Evolutionary conservation across 2,329 filamentous ascomycete species (phyloP), one percentile per base, ranked within the genome.

Genomic region (Pyrenophora tritici-repentis): DNA sequence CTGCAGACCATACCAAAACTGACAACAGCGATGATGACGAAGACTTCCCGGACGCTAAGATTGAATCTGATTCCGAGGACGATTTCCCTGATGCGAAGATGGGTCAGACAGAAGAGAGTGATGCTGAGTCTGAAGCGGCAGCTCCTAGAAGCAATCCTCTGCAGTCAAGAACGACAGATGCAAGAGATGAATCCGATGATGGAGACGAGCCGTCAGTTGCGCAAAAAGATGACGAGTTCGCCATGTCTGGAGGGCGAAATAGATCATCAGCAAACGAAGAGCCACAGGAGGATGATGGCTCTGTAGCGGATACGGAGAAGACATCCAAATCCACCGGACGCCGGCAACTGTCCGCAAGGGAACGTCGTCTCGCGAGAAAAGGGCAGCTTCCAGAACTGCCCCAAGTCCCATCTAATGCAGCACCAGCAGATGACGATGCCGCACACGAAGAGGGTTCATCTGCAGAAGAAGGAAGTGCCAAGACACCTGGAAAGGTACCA

Each of bases 61-160:
- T 72, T 32, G 64, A 58, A 1, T 70, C 68, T 10, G 69, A 71
- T 14, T 72, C 69, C 3, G 74, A 80, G 24, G 76, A 80, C 6
- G 74, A 74, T 32, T 80, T 79, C 39, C 77, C 75, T 1, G 79
- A 79, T 61, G 69, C 70, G 5, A 73, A 67, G 42, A 57, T 73
- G 42, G 63, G 67, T 12, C 65, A 67, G 6, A 68, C 69, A 3
- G 71, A 73, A n/a, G 68, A 72, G 6, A 73, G 72, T 44, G 70
- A 73, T 20, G 66, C 59, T n/a, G 65, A 70, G n/a, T 68, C 67
- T 16, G 69, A 71, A 13, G 51, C 63, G 20, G 65, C 57, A 33
- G 64, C 61, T 10, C 63, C 63, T 14, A 58, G 54, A 29, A 55
- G 58, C 14, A 78, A 78, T 50, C 76, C 76, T 12, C 59, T 78